phyloP scores from a whole-genome alignment of 495 filamentous ascomycete genomes.

The Xylaria castorea region DNA sequence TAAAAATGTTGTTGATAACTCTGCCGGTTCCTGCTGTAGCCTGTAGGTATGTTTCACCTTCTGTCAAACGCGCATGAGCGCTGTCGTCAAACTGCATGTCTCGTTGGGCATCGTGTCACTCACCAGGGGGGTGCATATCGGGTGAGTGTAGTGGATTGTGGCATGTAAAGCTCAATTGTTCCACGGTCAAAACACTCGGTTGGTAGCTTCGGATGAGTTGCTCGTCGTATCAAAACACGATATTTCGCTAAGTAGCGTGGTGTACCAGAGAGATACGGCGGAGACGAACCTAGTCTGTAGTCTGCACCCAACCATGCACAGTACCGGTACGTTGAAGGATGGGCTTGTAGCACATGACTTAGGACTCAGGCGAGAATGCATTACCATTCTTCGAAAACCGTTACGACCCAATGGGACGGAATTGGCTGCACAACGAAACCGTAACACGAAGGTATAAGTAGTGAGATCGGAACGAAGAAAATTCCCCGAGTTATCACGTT shows the following conservation, averaged over 20 bases:
- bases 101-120: conserved; percentile 30
- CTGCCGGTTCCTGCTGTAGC: conserved; percentile 16
- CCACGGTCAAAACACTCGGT: conserved; percentile 18
- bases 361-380: conserved; percentile 25
- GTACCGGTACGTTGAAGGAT: not conserved
- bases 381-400: conserved; percentile 28
- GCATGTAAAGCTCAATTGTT: conserved; percentile 21
- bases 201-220: conserved; percentile 20
- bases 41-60: conserved; percentile 29
- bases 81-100: conserved; percentile 31
- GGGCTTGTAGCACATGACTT: conserved; percentile 14
- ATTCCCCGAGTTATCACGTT: conserved; percentile 28
- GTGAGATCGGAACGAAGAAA: conserved; percentile 26
- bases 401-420: conserved; percentile 30
- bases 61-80: conserved; percentile 28
- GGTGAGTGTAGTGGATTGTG: conserved; percentile 24
- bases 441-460: conserved; percentile 19
- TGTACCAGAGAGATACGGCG: conserved; percentile 17
- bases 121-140: conserved; percentile 25
- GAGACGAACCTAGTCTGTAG: conserved; percentile 1
- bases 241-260: conserved; percentile 17
- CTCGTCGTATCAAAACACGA: conserved; percentile 22
- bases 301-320: conserved; percentile 19
- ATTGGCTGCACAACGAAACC: conserved; percentile 21
- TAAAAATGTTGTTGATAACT: conserved; percentile 20